phyloP scores from a whole-genome alignment of 78 protist genomes.

The Isochrysis galbana region DNA sequence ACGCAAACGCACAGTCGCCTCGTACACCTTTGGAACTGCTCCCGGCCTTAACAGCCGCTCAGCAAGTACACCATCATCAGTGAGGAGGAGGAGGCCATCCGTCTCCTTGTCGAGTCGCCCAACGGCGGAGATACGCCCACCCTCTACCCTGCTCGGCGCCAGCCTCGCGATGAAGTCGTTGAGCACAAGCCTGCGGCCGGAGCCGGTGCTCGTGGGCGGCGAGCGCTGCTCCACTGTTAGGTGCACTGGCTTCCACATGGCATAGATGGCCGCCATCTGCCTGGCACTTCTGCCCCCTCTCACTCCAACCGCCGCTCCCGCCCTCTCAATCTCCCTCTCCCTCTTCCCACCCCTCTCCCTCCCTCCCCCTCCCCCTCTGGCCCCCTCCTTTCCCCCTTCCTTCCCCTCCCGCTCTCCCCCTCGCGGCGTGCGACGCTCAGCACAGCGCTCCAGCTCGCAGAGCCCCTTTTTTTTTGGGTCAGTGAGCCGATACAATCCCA shows the following conservation, averaged over 20 bases:
- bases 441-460: too few species aligned
- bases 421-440: too few species aligned
- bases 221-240: background rate
- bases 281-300: too few species aligned
- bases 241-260: background rate
- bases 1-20: background rate
- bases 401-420: too few species aligned
- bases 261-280: background rate
- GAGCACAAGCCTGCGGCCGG: background rate
- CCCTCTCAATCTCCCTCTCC: too few species aligned
- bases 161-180: background rate
- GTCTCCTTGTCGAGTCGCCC: background rate
- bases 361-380: too few species aligned
- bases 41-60: slow-evolving; percentile 2
- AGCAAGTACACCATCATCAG: background rate
- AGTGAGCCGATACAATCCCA: too few species aligned
- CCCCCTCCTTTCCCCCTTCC: too few species aligned
- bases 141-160: background rate
- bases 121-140: background rate
- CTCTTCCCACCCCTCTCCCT: too few species aligned
- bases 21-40: background rate
- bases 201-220: background rate
- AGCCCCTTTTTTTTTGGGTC: too few species aligned
- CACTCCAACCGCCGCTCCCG: too few species aligned
- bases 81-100: background rate